Evolutionary conservation across 495 filamentous ascomycete genomes (phyloP).

Genomic region (Darksidea phi): DNA sequence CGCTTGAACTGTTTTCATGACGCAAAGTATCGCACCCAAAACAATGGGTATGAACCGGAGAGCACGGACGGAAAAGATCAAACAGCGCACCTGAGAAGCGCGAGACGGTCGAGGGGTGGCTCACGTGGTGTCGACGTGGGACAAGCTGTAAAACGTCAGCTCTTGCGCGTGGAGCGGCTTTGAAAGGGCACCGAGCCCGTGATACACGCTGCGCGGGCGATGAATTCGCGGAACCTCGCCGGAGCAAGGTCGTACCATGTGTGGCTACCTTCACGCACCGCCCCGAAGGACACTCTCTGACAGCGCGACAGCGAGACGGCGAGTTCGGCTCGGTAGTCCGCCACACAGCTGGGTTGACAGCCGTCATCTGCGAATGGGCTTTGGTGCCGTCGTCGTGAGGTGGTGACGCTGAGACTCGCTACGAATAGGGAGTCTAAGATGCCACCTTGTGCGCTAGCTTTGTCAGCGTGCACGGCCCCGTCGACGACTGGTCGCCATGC

Average conservation of each 20-base stretch:
- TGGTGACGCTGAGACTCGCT: neutral
- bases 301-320: neutral
- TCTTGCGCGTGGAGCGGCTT: too few relatives aligned
- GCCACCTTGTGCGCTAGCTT: too few relatives aligned
- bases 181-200: too few relatives aligned
- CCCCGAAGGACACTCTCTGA: too few relatives aligned
- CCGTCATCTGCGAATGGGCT: conserved; percentile 10
- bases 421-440: too few relatives aligned
- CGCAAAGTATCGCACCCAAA: conserved; percentile 8
- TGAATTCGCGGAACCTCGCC: too few relatives aligned
- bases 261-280: too few relatives aligned
- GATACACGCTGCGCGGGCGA: too few relatives aligned
- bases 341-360: neutral
- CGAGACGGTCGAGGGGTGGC: conserved; percentile 1
- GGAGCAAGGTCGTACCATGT: too few relatives aligned
- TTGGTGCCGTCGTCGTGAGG: conserved; percentile 10
- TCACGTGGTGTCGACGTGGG: neutral
- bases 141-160: conserved; percentile 13
- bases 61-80: conserved; percentile 3
- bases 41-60: neutral
- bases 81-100: neutral
- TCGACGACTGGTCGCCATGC: too few relatives aligned
- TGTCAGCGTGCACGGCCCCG: too few relatives aligned
- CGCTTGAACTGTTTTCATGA: conserved; percentile 19
- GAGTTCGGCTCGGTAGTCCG: neutral